phyloP scores from a whole-genome alignment of 2,329 filamentous ascomycete species.

The Paecilomyces niveus region DNA sequence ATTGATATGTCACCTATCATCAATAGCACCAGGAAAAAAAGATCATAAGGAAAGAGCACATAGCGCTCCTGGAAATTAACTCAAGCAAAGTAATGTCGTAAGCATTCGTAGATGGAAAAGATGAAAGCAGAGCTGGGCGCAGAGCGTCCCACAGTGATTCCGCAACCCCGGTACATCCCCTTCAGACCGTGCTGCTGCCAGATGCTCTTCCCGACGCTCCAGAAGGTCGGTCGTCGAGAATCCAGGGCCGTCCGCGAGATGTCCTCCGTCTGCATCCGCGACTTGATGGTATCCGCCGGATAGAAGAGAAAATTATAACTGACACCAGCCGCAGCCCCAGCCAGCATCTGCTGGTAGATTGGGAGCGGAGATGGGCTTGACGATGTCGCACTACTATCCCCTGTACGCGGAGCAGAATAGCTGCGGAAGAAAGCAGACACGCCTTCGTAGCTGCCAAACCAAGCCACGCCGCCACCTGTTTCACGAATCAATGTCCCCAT shows the following conservation, averaged over 20 bases:
- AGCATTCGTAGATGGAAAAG: constrained; percentile 85
- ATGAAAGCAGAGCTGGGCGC: constrained; percentile 97
- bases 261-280: constrained; percentile 86
- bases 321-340: constrained; percentile 82
- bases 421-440: constrained; percentile 63
- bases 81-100: constrained; percentile 60
- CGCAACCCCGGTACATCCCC: constrained; percentile 88
- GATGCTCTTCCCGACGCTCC: constrained; percentile 61
- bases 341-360: constrained; percentile 78
- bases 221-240: constrained; percentile 59
- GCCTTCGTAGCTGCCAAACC: constrained; percentile 90
- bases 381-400: constrained; percentile 1
- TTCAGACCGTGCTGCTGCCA: constrained; percentile 76
- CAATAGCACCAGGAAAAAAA: neutral
- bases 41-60: constrained; percentile 5
- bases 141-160: constrained; percentile 80
- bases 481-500: constrained; percentile 89
- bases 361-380: constrained; percentile 52
- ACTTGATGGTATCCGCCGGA: constrained; percentile 95
- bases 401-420: constrained; percentile 36
- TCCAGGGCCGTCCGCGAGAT: constrained; percentile 38
- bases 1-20: neutral
- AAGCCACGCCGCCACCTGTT: constrained; percentile 85
- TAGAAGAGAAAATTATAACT: constrained; percentile 97
- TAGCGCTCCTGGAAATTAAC: constrained; percentile 5